Evolutionary conservation across 2,329 filamentous ascomycete species (phyloP).

Genomic region (Chrysoporthe cubensis): DNA sequence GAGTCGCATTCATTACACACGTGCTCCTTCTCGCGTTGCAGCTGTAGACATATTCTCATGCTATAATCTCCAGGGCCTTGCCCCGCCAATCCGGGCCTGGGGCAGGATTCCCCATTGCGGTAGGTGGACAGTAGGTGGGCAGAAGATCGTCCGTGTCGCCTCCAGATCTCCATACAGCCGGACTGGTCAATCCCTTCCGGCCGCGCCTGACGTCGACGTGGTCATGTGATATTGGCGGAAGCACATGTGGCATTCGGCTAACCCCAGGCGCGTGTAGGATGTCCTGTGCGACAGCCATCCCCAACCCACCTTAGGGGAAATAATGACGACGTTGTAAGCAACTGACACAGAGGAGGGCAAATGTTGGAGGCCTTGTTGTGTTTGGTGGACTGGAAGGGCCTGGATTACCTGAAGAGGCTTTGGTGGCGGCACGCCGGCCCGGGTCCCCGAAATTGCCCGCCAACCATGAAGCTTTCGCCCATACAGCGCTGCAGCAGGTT

Average conservation of each 20-base stretch:
- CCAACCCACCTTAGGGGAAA: constrained; percentile 8
- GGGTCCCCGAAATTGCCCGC: constrained; percentile 27
- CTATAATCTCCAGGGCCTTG: background rate
- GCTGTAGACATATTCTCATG: background rate
- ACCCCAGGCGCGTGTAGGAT: background rate
- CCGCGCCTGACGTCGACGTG: background rate
- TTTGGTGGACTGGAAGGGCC: constrained; percentile 17
- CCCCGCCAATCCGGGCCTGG: background rate
- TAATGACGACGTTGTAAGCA: constrained; percentile 14
- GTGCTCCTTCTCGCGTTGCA: background rate
- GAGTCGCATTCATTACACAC: background rate
- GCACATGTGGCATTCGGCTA: background rate
- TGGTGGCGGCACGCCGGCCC: constrained; percentile 24
- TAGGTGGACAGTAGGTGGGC: background rate
- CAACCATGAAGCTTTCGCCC: constrained; percentile 19
- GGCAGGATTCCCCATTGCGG: background rate
- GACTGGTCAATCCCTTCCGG: background rate
- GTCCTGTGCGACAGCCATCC: background rate
- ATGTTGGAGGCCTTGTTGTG: constrained; percentile 9
- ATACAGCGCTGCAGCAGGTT: constrained; percentile 21
- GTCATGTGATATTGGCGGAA: constrained; percentile 7
- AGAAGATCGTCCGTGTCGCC: background rate
- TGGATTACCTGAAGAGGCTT: constrained; percentile 13
- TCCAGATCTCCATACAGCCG: constrained; percentile 5
- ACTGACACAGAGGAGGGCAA: background rate